Evolutionary conservation across 2,329 filamentous ascomycete genomes (phyloP), one percentile per base, ranked within the genome.

Genomic region (Elsinoe batatas): DNA sequence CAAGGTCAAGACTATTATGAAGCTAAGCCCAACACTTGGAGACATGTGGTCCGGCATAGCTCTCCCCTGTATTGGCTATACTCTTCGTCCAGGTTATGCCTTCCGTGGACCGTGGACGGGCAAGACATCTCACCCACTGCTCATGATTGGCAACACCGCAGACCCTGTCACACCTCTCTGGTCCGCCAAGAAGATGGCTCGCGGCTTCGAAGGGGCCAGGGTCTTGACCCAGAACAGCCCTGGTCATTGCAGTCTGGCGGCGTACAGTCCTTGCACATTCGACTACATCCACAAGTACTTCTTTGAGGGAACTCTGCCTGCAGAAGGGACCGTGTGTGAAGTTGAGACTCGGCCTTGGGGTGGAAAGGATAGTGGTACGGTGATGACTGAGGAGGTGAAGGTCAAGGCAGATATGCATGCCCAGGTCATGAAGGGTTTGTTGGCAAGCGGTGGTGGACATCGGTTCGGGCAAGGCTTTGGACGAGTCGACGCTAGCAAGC

Each of bases 171-270:
- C 68, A 4, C 67, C 68, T 3, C 65, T 83, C 4, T 61, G 63
- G 42, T 73, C 74, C 40, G 77, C 74, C 1, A 67, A 74, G 18
- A 66, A 67, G 71, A 72, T 73, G 70, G 65, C 69, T 1, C 26
- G 60, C 13, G 59, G 60, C 1, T 79, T 78, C 59, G 67, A 72
- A 0, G 72, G 72, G 1, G 74, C 71, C 13, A 65, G 63, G 2
- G 65, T 79, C 5, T 64, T 80, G 3, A 64, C 72, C 22, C 73
- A 74, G 57, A 71, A 78, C 57, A 67, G 40, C 8, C 38, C 53
- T 8, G 53, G 53, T 17, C 56, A 53, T 40, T 54, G 56, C 35
- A 55, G 22, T 22, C 20, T 56, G 12, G 18, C 56, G 4, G 44
- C 54, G 7, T 53, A 51, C 33, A 42, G 46, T 33, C 17, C 32